Conservation (phyloP, 1,284 basidiomycete genomes). For the Ceratobasidium sp. region DNA sequence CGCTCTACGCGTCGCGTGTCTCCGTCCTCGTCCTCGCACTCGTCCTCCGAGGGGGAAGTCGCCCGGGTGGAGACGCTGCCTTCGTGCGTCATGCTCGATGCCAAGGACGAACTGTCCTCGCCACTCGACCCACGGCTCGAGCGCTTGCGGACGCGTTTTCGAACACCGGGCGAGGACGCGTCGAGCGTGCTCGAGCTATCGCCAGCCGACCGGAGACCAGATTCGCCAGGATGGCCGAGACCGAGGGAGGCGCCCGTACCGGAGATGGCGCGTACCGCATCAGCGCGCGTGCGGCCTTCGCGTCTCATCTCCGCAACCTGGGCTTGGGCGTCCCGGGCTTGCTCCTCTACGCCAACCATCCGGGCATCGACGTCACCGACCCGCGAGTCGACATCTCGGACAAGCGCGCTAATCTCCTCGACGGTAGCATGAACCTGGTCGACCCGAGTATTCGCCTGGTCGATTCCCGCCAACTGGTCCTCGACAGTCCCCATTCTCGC, state of each 20-base stretch:
- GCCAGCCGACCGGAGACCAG: neutral
- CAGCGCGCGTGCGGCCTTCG: slow-evolving; percentile 20
- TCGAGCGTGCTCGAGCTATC: slow-evolving; percentile 19
- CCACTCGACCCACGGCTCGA: slow-evolving; percentile 33
- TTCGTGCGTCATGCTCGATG: slow-evolving; percentile 28
- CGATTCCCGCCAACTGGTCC: neutral
- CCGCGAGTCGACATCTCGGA: neutral
- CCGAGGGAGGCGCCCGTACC: slow-evolving; percentile 6
- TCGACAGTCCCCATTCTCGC: slow-evolving; percentile 9
- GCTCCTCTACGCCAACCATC: slow-evolving; percentile 11
- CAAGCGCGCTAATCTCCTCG: neutral
- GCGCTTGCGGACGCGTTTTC: slow-evolving; percentile 32
- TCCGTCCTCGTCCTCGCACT: slow-evolving; percentile 27
- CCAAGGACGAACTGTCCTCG: slow-evolving; percentile 29
- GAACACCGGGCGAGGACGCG: neutral
- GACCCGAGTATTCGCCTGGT: neutral
- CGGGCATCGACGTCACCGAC: slow-evolving; percentile 13
- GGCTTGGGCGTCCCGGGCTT: slow-evolving; percentile 1
- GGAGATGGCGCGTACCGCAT: slow-evolving; percentile 27
- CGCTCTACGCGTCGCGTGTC: slow-evolving; percentile 15
- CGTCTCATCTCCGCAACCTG: slow-evolving; percentile 15
- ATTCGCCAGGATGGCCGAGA: neutral
- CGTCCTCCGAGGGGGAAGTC: slow-evolving; percentile 23
- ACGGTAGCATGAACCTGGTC: neutral
- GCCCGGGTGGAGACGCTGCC: slow-evolving; percentile 29